A percentile compares a stretch with the other conserved stretches of the same genome.
Evolutionary conservation across 1,139 yeast species (phyloP).

Genomic region (Geotrichum fermentans): DNA sequence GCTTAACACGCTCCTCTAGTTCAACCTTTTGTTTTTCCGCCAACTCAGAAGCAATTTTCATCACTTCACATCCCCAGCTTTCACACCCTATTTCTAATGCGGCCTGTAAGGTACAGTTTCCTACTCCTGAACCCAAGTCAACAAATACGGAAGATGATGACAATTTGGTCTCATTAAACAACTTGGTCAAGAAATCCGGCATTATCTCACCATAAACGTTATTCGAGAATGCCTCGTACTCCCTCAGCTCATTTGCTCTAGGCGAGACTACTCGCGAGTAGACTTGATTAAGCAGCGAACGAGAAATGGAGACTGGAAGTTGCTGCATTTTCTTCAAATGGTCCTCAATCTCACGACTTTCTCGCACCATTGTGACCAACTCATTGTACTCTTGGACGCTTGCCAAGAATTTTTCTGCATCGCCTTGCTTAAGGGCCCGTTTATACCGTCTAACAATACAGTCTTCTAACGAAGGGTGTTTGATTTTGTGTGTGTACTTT

Average conservation of each 20-base stretch:
- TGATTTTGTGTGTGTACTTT: slow-evolving; percentile 39
- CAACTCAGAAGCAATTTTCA: slow-evolving; percentile 72
- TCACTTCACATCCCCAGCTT: slow-evolving; percentile 86
- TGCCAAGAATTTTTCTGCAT: slow-evolving; percentile 34
- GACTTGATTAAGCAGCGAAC: slow-evolving; percentile 64
- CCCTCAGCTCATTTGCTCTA: slow-evolving; percentile 55
- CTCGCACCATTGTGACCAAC: slow-evolving; percentile 37
- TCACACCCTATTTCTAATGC: slow-evolving; percentile 79
- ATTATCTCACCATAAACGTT: slow-evolving; percentile 87
- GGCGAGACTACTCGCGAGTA: slow-evolving; percentile 79
- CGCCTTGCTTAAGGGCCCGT: slow-evolving; percentile 40
- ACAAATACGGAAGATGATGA: slow-evolving; percentile 56
- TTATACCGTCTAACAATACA: slow-evolving; percentile 47
- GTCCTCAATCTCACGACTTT: slow-evolving; percentile 34
- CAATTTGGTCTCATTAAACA: slow-evolving; percentile 60
- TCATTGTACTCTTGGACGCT: slow-evolving; percentile 43
- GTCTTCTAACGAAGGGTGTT: slow-evolving; percentile 40
- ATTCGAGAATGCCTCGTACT: slow-evolving; percentile 81
- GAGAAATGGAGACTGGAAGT: slow-evolving; percentile 55
- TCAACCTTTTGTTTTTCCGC: slow-evolving; percentile 59
- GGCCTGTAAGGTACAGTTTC: slow-evolving; percentile 86
- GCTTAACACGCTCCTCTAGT: slow-evolving; percentile 51
- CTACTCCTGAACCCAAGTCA: slow-evolving; percentile 92
- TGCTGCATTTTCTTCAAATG: slow-evolving; percentile 40
- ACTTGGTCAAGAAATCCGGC: slow-evolving; percentile 68